phyloP scores from a whole-genome alignment of 129 eudicot species.

The Scalesia atractyloides region DNA sequence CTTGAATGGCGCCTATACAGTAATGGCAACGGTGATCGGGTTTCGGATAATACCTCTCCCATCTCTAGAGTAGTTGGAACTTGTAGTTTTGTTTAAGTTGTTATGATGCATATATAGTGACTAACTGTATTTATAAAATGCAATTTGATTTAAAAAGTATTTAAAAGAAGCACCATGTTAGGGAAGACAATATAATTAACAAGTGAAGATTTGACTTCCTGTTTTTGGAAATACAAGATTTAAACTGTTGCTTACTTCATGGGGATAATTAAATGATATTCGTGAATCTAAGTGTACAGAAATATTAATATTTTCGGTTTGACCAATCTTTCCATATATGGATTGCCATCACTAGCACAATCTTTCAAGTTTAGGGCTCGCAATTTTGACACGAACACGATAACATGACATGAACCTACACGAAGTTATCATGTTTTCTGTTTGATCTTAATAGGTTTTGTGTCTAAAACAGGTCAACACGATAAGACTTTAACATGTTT shows the following conservation, averaged over 20 bases:
- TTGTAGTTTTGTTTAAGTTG: conserved; percentile 14
- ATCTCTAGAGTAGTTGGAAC: conserved; percentile 8
- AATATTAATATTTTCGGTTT: neutral
- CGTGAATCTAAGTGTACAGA: neutral
- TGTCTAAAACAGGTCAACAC: too few relatives aligned
- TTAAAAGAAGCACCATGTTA: neutral
- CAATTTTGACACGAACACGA: too few relatives aligned
- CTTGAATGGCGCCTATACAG: conserved; percentile 51
- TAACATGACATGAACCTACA: too few relatives aligned
- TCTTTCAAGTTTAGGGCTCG: too few relatives aligned
- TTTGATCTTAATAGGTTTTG: too few relatives aligned
- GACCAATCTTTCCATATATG: neutral
- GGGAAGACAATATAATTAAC: conserved; percentile 37
- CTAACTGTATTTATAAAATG: neutral
- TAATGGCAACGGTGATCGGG: conserved; percentile 47
- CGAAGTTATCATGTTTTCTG: too few relatives aligned
- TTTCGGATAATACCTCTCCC: conserved; percentile 25
- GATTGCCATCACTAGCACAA: neutral
- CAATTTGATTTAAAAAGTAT: neutral
- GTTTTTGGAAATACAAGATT: conserved; percentile 33
- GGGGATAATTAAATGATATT: conserved; percentile 15
- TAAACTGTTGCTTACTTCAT: conserved; percentile 32
- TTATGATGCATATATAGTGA: conserved; percentile 17
- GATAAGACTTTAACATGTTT: too few relatives aligned
- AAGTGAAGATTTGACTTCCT: conserved; percentile 32